Base-by-base conservation (phyloP, 495 filamentous ascomycete genomes). In the Aspergillus sparsus region DNA sequence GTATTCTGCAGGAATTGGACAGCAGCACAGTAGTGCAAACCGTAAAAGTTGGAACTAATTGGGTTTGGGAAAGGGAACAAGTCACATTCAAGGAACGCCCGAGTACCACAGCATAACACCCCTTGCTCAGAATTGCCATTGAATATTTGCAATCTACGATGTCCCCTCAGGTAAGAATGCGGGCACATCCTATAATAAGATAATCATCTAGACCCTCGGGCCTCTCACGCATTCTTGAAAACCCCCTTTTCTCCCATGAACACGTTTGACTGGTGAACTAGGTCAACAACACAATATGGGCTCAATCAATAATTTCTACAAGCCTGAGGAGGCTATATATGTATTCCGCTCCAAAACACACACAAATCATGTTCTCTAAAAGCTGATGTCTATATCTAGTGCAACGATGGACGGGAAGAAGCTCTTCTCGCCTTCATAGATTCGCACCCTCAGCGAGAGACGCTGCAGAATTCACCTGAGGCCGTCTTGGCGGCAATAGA, bases 331-430 rank as follows among this genome's bases (percentile, higher is more conserved):
- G 18, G 31, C 15, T 7, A 33, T 62, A 31, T 62, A 51, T 36
- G 59, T 62, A 62, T 39, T 52, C 12, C 15, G 2, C 6, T 15
- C n/a, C 42, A n/a, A 21, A 4, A 21, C n/a, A 16, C 11, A 2
- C 21, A 27, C 21, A 27, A 27, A 27, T 1, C 1, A 27, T 27
- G 21, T 27, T 27, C 21, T 27, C 1, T 27, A 27, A 27, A 1
- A 27, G 21, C 21, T 27, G 21, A 27, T 27, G 3, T 27, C 32
- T 27, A 52, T n/a, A 15, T 3, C 1, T 49, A 63, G 61, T 49
- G 82, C 59, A 77, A 88, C 63, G 88, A 90, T 67, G 87, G 87
- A n/a, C 82, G 88, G 9, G 87, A 91, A 63, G 79, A 84, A 32
- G 83, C 85, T 39, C 78, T 90, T 0, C 77, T 90, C 4, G 77